Percentiles rank a stretch among this genome's conserved stretches.
Conservation (phyloP, 179 eudicot genomes). For the Patellifolia procumbens region DNA sequence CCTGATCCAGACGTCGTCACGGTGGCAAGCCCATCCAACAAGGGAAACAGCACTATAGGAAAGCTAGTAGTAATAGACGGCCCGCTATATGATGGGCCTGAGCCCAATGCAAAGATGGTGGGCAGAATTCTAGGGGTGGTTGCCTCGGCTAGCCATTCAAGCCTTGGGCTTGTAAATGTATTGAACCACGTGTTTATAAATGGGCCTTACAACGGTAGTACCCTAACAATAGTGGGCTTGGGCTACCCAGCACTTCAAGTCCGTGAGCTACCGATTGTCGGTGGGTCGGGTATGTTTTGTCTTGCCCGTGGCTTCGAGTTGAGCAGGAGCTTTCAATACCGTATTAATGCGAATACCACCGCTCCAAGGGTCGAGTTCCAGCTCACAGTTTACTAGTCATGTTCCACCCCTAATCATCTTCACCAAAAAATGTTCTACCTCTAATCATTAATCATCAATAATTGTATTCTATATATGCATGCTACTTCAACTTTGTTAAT, state of each 20-base stretch:
- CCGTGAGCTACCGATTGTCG: not conserved
- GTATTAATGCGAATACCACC: not conserved
- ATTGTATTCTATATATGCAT: too few relatives aligned
- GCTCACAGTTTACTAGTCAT: not conserved
- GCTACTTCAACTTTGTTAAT: too few relatives aligned
- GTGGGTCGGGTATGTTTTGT: constrained; percentile 14
- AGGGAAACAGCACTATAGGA: not conserved
- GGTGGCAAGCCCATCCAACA: not conserved
- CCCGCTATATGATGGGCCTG: not conserved
- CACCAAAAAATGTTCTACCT: too few relatives aligned
- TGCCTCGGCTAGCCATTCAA: not conserved
- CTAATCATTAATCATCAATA: too few relatives aligned
- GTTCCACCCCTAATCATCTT: too few relatives aligned
- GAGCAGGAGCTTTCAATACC: not conserved
- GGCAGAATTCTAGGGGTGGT: not conserved
- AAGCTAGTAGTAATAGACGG: not conserved
- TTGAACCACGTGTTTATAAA: not conserved
- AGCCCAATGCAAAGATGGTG: not conserved
- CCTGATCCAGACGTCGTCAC: not conserved
- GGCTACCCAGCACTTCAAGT: not conserved
- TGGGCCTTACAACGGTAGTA: constrained; percentile 6
- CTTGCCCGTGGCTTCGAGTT: constrained; percentile 14
- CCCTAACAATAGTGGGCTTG: constrained; percentile 4
- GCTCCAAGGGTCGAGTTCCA: not conserved
- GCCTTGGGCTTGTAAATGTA: constrained; percentile 3